These are phyloP conservation scores for Suillus sp. DNA, from an alignment of 768 basidiomycete genomes.

Conservation along the genomic window DNA sequence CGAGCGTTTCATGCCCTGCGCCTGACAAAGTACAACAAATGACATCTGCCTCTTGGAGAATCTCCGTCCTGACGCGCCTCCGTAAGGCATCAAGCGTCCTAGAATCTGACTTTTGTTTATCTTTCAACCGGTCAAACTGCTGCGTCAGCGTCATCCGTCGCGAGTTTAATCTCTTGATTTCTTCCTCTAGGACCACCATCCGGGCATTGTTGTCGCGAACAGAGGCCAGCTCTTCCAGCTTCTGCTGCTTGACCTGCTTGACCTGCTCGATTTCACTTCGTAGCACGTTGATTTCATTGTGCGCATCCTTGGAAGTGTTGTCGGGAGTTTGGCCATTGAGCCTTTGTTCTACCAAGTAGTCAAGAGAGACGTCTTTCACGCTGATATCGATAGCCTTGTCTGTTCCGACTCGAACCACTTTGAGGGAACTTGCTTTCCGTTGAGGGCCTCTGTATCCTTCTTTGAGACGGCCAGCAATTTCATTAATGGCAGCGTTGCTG, in stretches of 20 bases:
- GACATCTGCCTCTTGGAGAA: constrained; percentile 89
- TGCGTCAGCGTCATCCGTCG: constrained; percentile 64
- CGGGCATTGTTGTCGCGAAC: constrained; percentile 61
- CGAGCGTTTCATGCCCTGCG: constrained; percentile 85
- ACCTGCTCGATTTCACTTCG: constrained; percentile 71
- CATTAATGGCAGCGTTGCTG: constrained; percentile 98
- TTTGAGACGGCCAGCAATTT: constrained; percentile 86
- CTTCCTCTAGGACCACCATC: constrained; percentile 60
- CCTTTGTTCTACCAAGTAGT: constrained; percentile 81
- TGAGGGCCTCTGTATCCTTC: constrained; percentile 67
- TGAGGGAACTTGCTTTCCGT: constrained; percentile 58
- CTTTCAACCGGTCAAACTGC: constrained; percentile 74
- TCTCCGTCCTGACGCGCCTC: constrained; percentile 68
- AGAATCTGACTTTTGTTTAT: constrained; percentile 78
- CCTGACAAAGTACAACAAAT: constrained; percentile 94
- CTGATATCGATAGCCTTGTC: constrained; percentile 73
- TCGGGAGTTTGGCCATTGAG: constrained; percentile 47
- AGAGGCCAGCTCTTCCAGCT: constrained; percentile 58
- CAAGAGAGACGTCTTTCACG: constrained; percentile 85
- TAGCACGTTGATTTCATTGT: constrained; percentile 58
- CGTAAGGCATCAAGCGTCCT: constrained; percentile 83
- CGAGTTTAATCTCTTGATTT: constrained; percentile 67
- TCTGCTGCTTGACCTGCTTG: constrained; percentile 58
- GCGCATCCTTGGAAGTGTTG: constrained; percentile 49
- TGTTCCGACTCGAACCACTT: constrained; percentile 89